These are phyloP conservation scores for Aspergillus phoenicis DNA, from an alignment of 2,329 filamentous ascomycete genomes.

Conservation along the genomic window DNA sequence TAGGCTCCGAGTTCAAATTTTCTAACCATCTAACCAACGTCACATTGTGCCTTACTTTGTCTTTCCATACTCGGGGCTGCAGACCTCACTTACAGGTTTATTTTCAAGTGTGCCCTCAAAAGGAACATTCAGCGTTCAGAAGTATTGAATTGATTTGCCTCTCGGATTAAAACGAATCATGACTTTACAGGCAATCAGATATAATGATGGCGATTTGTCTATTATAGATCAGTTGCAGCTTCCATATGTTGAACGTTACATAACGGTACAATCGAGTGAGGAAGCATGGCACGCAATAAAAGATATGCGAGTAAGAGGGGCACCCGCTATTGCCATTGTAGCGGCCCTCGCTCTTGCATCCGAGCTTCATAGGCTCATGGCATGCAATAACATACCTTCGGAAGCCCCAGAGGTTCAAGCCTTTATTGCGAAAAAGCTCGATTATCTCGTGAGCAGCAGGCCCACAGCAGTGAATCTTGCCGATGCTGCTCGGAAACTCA, in stretches of 20 bases:
- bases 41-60: neutral
- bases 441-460: slow-evolving; percentile 84
- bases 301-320: slow-evolving; percentile 68
- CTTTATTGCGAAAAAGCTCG: slow-evolving; percentile 74
- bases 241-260: slow-evolving; percentile 61
- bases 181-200: slow-evolving; percentile 65
- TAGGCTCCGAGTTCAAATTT: neutral
- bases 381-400: slow-evolving; percentile 45
- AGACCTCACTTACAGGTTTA: neutral
- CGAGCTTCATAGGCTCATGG: slow-evolving; percentile 63
- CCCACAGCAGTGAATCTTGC: slow-evolving; percentile 94
- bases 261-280: slow-evolving; percentile 55
- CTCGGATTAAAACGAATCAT: slow-evolving; percentile 24
- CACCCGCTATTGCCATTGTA: slow-evolving; percentile 97
- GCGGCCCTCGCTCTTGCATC: slow-evolving; percentile 85
- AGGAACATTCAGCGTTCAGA: neutral
- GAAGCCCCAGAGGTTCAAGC: slow-evolving; percentile 63
- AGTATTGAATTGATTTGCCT: neutral
- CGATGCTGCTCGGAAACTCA: slow-evolving; percentile 83
- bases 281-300: slow-evolving; percentile 69
- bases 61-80: neutral
- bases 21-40: neutral
- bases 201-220: slow-evolving; percentile 56
- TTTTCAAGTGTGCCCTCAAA: neutral
- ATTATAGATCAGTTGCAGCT: slow-evolving; percentile 67